Percentiles rank a stretch among this genome's conserved stretches.
These are phyloP conservation scores for Wickerhamiella pararugosa DNA, from an alignment of 1,139 yeast species.

Conservation along the genomic window DNA sequence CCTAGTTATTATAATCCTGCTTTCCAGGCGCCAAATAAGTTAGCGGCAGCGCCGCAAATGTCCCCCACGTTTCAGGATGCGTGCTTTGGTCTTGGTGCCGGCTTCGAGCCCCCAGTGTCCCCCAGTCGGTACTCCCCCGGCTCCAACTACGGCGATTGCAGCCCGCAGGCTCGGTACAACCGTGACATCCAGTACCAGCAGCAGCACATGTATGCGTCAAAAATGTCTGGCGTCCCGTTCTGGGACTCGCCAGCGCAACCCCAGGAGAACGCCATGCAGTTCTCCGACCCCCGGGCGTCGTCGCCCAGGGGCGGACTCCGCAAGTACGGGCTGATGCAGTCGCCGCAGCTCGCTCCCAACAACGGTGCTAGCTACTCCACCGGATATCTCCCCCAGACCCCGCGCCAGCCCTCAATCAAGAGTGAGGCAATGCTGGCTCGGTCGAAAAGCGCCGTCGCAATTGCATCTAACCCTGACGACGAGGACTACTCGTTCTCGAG, in stretches of 20 bases:
- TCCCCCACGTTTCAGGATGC: neutral
- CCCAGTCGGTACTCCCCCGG: neutral
- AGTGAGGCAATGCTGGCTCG: slow-evolving; percentile 1
- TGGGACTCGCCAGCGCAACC: too few species aligned
- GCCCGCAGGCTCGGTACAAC: too few species aligned
- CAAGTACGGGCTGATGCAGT: slow-evolving; percentile 5
- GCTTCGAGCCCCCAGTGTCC: slow-evolving; percentile 1
- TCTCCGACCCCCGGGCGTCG: neutral
- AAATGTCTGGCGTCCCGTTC: neutral
- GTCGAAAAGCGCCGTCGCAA: slow-evolving; percentile 3
- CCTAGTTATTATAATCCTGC: too few species aligned
- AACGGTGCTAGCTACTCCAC: neutral
- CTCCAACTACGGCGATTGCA: too few species aligned
- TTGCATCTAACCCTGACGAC: neutral
- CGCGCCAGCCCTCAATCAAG: neutral
- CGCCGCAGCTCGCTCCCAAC: slow-evolving; percentile 2
- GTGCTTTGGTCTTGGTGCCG: slow-evolving; percentile 2
- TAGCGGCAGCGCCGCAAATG: too few species aligned
- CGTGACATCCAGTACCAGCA: neutral
- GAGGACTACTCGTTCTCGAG: slow-evolving; percentile 2
- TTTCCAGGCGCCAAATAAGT: too few species aligned
- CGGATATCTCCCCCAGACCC: neutral
- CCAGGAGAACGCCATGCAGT: too few species aligned
- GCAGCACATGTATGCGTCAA: slow-evolving; percentile 3
- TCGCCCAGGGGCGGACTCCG: slow-evolving; percentile 1